Evolutionary conservation across 208 protist genomes (phyloP).

Genomic region (Wallacemonas rigidus): DNA sequence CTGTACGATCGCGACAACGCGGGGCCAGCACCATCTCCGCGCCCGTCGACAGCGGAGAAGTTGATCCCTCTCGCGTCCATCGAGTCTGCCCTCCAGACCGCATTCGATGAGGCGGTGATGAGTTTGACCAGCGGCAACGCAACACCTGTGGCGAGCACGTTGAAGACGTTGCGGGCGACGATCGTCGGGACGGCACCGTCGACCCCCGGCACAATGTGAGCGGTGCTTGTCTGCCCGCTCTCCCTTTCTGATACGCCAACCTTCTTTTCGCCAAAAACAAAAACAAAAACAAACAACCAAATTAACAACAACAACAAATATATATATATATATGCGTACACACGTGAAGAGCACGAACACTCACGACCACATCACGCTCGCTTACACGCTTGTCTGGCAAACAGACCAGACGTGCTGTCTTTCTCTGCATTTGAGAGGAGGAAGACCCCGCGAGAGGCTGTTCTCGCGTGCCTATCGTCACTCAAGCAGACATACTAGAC

Average conservation of each 20-base stretch:
- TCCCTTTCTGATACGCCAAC: background rate
- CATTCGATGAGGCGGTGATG: conserved; percentile 5
- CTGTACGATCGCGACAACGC: background rate
- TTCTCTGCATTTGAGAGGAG: too few species aligned
- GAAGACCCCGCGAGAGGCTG: too few species aligned
- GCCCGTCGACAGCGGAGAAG: background rate
- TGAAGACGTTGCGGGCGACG: conserved; percentile 3
- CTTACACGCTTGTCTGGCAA: too few species aligned
- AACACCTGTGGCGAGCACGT: background rate
- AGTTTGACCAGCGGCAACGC: background rate
- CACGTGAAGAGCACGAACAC: too few species aligned
- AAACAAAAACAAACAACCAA: too few species aligned
- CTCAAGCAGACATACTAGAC: too few species aligned
- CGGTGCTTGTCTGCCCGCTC: background rate
- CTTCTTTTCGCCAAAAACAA: too few species aligned
- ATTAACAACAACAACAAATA: too few species aligned
- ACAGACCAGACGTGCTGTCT: too few species aligned
- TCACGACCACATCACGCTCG: too few species aligned
- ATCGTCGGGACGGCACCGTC: background rate
- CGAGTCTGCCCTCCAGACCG: background rate
- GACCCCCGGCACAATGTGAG: background rate
- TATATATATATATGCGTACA: too few species aligned
- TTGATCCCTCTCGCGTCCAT: background rate
- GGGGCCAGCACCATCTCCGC: background rate
- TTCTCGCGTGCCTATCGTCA: too few species aligned